A percentile compares a stretch with the other conserved stretches of the same genome.
These are phyloP conservation scores for Epichloe coenophiala DNA, from an alignment of 2,329 filamentous ascomycete genomes.

Conservation along the genomic window DNA sequence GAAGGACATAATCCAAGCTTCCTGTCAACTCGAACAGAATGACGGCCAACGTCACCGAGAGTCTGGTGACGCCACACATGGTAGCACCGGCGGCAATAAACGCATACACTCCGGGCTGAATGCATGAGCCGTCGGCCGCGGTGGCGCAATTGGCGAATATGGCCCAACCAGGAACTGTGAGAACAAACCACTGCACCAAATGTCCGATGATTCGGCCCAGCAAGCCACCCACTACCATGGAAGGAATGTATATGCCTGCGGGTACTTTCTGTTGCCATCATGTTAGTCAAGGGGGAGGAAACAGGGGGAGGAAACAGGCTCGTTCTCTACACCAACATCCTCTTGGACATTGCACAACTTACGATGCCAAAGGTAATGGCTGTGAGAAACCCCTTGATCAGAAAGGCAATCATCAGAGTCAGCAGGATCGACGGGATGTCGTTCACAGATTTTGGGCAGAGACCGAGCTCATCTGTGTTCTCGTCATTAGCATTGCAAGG, in stretches of 20 bases:
- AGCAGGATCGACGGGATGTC: conserved; percentile 68
- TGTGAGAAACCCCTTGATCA: conserved; percentile 82
- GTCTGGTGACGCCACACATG: conserved; percentile 91
- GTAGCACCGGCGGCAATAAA: conserved; percentile 89
- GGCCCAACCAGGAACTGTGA: conserved; percentile 55
- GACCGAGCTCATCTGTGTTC: conserved; percentile 49
- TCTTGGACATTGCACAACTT: conserved; percentile 17
- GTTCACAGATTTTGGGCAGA: conserved; percentile 60
- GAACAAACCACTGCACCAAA: conserved; percentile 65
- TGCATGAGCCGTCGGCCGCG: conserved; percentile 62
- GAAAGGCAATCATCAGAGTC: conserved; percentile 62
- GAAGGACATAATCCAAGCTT: conserved; percentile 85
- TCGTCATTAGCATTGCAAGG: conserved; percentile 64
- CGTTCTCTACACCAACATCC: too few species aligned
- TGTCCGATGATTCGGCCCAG: conserved; percentile 84
- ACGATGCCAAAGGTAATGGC: conserved; percentile 84
- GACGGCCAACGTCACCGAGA: conserved; percentile 87
- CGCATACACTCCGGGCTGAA: conserved; percentile 94
- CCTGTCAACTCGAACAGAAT: conserved; percentile 95
- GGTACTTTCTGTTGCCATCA: conserved; percentile 56
- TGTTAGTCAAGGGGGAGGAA: conserved; percentile 7
- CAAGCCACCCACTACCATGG: conserved; percentile 93
- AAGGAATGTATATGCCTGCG: conserved; percentile 93
- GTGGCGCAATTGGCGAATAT: conserved; percentile 65
- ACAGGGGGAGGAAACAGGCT: too few species aligned